Evolutionary conservation across 2,329 filamentous ascomycete species (phyloP), one percentile per base, ranked within the genome.

Genomic region (Alternaria ethzedia): DNA sequence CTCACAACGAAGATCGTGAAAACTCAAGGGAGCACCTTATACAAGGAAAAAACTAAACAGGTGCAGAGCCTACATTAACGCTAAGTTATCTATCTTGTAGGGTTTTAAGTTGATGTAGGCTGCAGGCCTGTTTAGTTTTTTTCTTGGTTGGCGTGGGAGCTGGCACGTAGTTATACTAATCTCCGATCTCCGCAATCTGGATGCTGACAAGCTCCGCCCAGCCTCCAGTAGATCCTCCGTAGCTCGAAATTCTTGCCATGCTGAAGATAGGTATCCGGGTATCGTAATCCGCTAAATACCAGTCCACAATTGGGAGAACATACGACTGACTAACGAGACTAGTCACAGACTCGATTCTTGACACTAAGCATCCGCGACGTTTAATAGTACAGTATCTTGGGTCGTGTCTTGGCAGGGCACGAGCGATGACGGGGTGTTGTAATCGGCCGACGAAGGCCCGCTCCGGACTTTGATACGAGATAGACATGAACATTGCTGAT

Each of bases 111-210:
- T 8, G 6, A 32, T 15, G 30, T 13, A 32, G 12, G 30, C 30
- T 32, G 3, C 1, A 32, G 30, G 30, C 30, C 30, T 32, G 30
- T 32, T 32, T 15, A 32, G 12, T 15, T 32, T 32, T 15, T 32
- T 32, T 36, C 13, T 36, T 36, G 7, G 30, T 36, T 15, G 30
- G 30, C 13, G 30, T 36, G 13, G 30, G n/a, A 36, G 13, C 28
- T 11, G 5, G 6, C n/a, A 49, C 26, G 25, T 8, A 47, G 3
- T 57, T 25, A 26, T 17, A 57, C 44, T 47, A 13, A 36, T 15
- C 44, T 17, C 54, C 43, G 26, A 49, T 6, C 15, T 47, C 10
- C 54, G 54, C 26, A 57, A 41, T 57, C 15, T n/a, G 12, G 32
- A 36, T 32, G 4, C 30, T 23, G 54, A 36, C n/a, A 25, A 57